Base-by-base conservation (phyloP, 2,329 filamentous ascomycete genomes). In the Beauveria sp. region DNA sequence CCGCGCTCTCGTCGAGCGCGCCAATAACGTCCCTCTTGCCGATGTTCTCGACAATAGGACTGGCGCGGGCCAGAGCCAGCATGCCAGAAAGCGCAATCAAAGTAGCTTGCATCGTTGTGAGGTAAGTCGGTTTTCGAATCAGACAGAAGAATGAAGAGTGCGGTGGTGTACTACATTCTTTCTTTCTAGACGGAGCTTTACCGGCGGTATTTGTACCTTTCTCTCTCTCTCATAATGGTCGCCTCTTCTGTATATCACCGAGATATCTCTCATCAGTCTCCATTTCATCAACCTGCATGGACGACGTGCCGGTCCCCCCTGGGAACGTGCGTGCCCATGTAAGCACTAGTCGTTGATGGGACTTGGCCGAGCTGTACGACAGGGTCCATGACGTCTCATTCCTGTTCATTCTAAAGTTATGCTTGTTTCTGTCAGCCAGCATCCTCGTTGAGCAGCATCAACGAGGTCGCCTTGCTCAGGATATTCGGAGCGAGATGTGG, bases 1-100 rank as follows among this genome's bases (percentile, higher is more conserved):
- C 68, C 5, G 74, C 74, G n/a, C 63, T 62, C 30, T 70, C 64
- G 0, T 71, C 71, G 1, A 76, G 67, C 8, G 72, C 67, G 1
- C 66, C 64, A 48, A 71, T 63, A 37, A 71, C 65, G 30, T 71
- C 67, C 51, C 68, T 62, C 62, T 67, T 69, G 62, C 41, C 3
- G 12, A 37, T 37, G 34, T 37, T 16, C 30, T 47, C 54, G 10
- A 20, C 34, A n/a, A 63, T 60, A 1, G 66, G 66, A 12, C 62
- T 62, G 26, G 65, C 66, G 26, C 63, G 55, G 37, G 65, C 59
- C 18, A 66, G 62, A 6, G 64, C 54, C 37, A 69, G 50, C 14
- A 55, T 28, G 28, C 58, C 51, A 55, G 51, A 46, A 43, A 55
- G 50, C 18, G 58, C 51, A 51, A 59, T 9, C 2, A 61, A 6